Percentiles rank a stretch among this genome's conserved stretches.
phyloP scores from a whole-genome alignment of 371 early-diverging fungal species.

The Circinella minor region DNA sequence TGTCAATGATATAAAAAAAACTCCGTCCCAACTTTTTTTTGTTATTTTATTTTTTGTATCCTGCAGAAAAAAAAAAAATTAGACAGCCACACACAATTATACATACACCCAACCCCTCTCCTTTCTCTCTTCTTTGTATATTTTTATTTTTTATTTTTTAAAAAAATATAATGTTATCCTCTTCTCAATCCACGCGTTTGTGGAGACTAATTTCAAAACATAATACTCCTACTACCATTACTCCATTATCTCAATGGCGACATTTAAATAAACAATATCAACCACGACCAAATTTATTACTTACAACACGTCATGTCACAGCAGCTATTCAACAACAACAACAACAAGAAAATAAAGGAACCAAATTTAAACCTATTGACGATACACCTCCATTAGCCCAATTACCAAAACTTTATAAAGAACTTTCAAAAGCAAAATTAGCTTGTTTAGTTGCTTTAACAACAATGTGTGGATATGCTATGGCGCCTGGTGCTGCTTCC shows the following conservation, averaged over 20 bases:
- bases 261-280: constrained; percentile 2
- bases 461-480: constrained; percentile 94
- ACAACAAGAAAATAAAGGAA: constrained; percentile 19
- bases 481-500: constrained; percentile 82
- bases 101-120: background rate
- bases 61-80: background rate
- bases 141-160: no score
- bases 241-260: background rate
- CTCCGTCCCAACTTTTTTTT: background rate
- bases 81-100: background rate
- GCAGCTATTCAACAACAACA: constrained; percentile 4
- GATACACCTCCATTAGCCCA: constrained; percentile 34
- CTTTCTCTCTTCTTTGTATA: background rate
- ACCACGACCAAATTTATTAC: background rate
- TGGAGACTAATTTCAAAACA: constrained; percentile 5
- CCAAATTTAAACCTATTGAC: constrained; percentile 48
- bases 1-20: background rate
- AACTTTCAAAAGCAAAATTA: constrained; percentile 82
- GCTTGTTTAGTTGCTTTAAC: constrained; percentile 91
- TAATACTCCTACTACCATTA: background rate
- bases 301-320: constrained; percentile 21
- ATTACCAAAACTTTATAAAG: constrained; percentile 61
- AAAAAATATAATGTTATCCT: background rate
- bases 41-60: background rate
- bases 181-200: background rate